phyloP scores from a whole-genome alignment of 192 early-diverging fungal genomes.

The Coemansia sp. region DNA sequence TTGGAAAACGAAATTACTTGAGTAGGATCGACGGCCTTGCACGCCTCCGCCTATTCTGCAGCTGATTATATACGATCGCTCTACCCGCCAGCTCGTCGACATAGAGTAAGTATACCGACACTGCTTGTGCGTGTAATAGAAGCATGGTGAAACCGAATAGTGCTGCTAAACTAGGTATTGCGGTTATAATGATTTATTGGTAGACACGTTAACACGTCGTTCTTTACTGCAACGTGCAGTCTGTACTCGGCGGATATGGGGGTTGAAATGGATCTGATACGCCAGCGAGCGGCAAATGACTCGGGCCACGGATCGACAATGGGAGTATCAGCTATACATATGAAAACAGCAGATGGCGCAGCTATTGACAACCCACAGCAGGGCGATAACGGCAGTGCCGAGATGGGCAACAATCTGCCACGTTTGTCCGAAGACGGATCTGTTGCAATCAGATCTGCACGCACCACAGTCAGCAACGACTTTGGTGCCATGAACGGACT shows the following conservation, averaged over 20 bases:
- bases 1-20: neutral
- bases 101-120: slow-evolving; percentile 27
- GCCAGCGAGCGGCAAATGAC: slow-evolving; percentile 32
- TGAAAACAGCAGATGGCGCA: neutral
- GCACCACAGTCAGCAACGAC: slow-evolving; percentile 5
- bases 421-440: neutral
- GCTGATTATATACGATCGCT: slow-evolving; percentile 56
- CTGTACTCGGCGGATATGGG: slow-evolving; percentile 41
- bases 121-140: slow-evolving; percentile 26
- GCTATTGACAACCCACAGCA: neutral
- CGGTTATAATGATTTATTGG: neutral
- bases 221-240: slow-evolving; percentile 45
- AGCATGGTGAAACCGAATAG: slow-evolving; percentile 7
- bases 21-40: slow-evolving; percentile 61
- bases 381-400: neutral
- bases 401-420: neutral
- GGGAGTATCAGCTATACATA: neutral
- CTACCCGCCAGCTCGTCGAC: slow-evolving; percentile 33
- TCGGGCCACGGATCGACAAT: slow-evolving; percentile 20
- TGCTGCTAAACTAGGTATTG: slow-evolving; percentile 1
- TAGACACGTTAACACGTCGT: slow-evolving; percentile 35
- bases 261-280: slow-evolving; percentile 45
- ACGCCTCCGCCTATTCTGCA: slow-evolving; percentile 68
- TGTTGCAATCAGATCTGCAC: neutral
- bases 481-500: neutral